These are phyloP conservation scores for Phytophthora pinifolia DNA, from an alignment of 352 stramenopile genomes.

Conservation along the genomic window DNA sequence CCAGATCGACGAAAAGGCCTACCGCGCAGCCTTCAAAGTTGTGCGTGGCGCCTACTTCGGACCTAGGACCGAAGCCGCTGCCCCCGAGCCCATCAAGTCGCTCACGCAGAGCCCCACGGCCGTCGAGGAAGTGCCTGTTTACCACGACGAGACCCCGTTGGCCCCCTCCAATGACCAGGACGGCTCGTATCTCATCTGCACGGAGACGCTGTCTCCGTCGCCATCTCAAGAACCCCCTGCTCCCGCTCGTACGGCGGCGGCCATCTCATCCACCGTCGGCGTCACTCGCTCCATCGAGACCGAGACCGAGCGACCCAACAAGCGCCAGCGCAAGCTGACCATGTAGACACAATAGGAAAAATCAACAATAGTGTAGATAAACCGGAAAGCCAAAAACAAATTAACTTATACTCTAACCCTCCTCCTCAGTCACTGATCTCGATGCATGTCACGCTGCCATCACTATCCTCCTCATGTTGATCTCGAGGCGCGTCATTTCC, in stretches of 20 bases:
- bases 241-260: conserved; percentile 16
- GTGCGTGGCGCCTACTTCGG: conserved; percentile 37
- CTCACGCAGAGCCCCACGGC: conserved; percentile 35
- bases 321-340: conserved; percentile 32
- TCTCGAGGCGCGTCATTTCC: not conserved
- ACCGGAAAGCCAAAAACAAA: conserved; percentile 15
- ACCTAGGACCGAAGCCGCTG: conserved; percentile 15
- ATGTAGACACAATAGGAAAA: conserved; percentile 33
- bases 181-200: conserved; percentile 32
- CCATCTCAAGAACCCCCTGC: conserved; percentile 24
- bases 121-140: conserved; percentile 23
- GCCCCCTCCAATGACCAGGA: conserved; percentile 11
- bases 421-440: conserved; percentile 29
- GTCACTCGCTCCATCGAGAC: conserved; percentile 24
- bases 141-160: conserved; percentile 15
- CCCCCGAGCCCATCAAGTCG: conserved; percentile 25
- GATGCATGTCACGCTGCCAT: conserved; percentile 33
- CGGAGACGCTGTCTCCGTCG: conserved; percentile 36
- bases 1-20: conserved; percentile 26
- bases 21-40: conserved; percentile 37
- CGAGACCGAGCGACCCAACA: conserved; percentile 24
- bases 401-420: conserved; percentile 37
- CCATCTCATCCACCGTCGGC: conserved; percentile 26
- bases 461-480: conserved; percentile 10
- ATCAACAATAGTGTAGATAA: conserved; percentile 34